Conservation (phyloP, 2,329 filamentous ascomycete species). For the Neofusicoccum kwambonambiense region DNA sequence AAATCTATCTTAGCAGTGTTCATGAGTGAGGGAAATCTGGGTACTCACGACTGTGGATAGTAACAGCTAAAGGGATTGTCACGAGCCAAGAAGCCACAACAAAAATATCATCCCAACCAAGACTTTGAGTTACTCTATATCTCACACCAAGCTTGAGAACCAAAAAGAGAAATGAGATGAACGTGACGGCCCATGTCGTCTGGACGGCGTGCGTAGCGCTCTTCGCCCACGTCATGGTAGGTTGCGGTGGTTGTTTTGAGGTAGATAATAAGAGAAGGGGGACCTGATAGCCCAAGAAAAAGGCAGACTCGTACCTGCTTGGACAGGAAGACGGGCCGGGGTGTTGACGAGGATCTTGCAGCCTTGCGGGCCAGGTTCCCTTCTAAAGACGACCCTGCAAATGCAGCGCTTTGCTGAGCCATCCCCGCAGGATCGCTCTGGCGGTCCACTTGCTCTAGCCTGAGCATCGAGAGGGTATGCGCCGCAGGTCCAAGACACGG, state of each 20-base stretch:
- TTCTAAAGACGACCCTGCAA: neutral
- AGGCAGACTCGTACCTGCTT: neutral
- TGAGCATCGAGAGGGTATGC: neutral
- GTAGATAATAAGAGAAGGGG: neutral
- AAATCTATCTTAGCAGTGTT: neutral
- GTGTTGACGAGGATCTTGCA: neutral
- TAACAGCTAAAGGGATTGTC: neutral
- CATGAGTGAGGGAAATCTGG: neutral
- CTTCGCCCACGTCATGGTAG: neutral
- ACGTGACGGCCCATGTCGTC: neutral
- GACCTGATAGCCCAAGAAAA: neutral
- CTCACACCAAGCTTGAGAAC: conserved; percentile 2
- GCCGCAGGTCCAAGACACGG: neutral
- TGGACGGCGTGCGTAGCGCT: neutral
- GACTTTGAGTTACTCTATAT: neutral
- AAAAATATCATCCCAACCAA: conserved; percentile 1
- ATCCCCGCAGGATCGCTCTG: neutral
- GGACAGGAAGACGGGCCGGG: neutral
- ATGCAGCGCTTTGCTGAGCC: neutral
- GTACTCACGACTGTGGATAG: neutral
- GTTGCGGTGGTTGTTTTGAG: neutral
- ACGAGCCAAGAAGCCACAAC: neutral
- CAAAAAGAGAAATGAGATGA: neutral
- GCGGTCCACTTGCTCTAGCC: neutral
- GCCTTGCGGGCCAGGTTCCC: neutral